phyloP scores from a whole-genome alignment of 192 early-diverging fungal species.

The Gigaspora rosea region DNA sequence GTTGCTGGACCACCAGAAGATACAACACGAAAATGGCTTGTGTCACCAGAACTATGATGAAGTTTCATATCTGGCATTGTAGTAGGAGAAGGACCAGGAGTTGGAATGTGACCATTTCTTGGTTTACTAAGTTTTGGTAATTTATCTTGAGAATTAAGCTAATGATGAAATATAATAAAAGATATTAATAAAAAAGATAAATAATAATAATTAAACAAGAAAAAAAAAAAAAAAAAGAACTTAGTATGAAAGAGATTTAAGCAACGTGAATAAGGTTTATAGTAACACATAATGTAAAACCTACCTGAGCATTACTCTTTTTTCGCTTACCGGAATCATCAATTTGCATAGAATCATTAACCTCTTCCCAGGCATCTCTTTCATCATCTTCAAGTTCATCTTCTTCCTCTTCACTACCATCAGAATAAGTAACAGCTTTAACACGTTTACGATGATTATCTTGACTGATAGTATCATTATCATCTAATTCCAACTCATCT shows the following conservation, averaged over 20 bases:
- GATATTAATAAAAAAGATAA: too few relatives aligned
- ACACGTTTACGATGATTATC: constrained; percentile 1
- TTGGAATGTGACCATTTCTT: constrained; percentile 19
- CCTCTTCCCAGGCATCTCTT: not conserved
- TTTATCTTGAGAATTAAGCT: not conserved
- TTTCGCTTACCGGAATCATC: not conserved
- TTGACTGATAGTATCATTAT: not conserved
- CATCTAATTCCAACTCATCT: not conserved
- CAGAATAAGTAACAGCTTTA: not conserved
- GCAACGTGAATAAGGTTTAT: too few relatives aligned
- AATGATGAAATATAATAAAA: not conserved
- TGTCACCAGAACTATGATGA: not conserved
- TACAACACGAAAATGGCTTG: not conserved
- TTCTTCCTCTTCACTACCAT: not conserved
- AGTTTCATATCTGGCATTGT: constrained; percentile 11
- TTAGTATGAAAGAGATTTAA: too few relatives aligned
- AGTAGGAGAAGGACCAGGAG: constrained; percentile 28
- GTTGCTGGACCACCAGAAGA: not conserved
- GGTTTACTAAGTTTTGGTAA: constrained; percentile 9
- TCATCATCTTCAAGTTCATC: constrained; percentile 19
- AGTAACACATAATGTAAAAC: not conserved
- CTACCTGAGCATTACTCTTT: constrained; percentile 24
- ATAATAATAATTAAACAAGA: too few relatives aligned
- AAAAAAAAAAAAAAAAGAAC: too few relatives aligned
- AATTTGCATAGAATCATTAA: not conserved